Evolutionary conservation across 192 early-diverging fungal genomes (phyloP), one percentile per base, ranked within the genome.

Genomic region (Mortierella antarctica): DNA sequence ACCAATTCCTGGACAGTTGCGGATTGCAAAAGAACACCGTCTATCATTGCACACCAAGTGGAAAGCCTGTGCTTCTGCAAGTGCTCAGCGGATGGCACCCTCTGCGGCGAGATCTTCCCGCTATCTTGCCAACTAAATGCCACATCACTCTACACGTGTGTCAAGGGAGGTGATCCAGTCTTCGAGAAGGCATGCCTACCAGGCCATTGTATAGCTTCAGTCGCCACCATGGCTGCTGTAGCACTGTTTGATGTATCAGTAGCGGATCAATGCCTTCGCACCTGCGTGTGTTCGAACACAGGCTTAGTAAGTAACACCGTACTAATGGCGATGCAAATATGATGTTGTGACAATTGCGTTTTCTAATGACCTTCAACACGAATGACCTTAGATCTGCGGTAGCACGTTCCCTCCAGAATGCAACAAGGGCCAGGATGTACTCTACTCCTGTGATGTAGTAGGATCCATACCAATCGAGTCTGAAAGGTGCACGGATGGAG

Each of bases 371-470:
- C 31, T 2, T 3, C 31, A 31, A 3, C 31, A 31, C 31, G 31
- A 31, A 31, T 31, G 31, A 31, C 39, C 14, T n/a, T 62, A 62
- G 61, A 47, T 62, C 45, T 62, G 61, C 61, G 61, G 61, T n/a
- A 49, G 18, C 20, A 62, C 61, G 6, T 62, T 62, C 61, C 61
- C 61, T 23, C 17, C 41, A 0, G 18, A 45, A 42, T 62, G 61
- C 20, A 23, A 23, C 42, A 18, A 45, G 12, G 61, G 18, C 10
- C 46, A n/a, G 20, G 18, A 15, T 7, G 18, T 47, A 8, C 42
- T 62, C 45, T 62, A 62, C 61, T 18, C 14, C 11, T 62, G 61
- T 41, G 45, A 15, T 9, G 45, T 15, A 13, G 10, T 10, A 17
- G 61, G 47, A 5, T 23, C 11, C 3, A 21, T 12, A 11, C 57